Evolutionary conservation across 2,329 filamentous ascomycete genomes (phyloP).

Genomic region (Microascus cirrosus): DNA sequence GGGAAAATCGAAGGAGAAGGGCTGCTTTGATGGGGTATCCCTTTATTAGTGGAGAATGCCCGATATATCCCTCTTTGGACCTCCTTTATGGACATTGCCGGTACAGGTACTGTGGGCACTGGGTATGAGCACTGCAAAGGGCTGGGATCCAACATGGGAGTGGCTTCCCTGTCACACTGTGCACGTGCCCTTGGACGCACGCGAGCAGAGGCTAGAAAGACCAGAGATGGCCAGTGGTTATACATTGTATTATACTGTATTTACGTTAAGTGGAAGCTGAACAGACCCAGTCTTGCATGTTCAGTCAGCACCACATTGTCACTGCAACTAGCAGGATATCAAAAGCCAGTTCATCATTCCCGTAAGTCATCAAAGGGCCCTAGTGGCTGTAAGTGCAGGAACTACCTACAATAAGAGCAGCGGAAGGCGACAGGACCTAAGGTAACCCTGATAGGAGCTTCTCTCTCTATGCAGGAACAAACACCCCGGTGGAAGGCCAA

Average conservation of each 20-base stretch:
- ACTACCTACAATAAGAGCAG: not conserved
- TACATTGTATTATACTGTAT: no score
- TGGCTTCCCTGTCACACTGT: not conserved
- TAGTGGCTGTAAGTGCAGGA: not conserved
- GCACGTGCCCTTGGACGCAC: not conserved
- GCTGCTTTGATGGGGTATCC: not conserved
- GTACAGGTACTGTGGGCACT: not conserved
- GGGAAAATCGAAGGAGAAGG: slow-evolving; percentile 1
- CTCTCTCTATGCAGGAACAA: not conserved
- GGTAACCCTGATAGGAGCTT: not conserved
- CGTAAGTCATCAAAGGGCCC: not conserved
- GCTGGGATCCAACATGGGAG: not conserved
- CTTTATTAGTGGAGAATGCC: slow-evolving; percentile 2
- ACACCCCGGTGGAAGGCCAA: not conserved
- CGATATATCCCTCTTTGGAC: not conserved
- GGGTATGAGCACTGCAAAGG: not conserved
- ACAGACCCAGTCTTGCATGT: no score
- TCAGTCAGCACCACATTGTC: no score
- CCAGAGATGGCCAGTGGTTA: not conserved
- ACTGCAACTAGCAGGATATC: no score
- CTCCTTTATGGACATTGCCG: not conserved
- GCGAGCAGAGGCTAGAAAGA: not conserved
- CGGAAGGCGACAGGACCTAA: not conserved
- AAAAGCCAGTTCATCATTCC: no score
- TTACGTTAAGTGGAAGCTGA: no score